Percentiles rank a stretch among this genome's conserved stretches.
phyloP scores from a whole-genome alignment of 2,329 filamentous ascomycete genomes.

The Aaosphaeria pasadenensis region DNA sequence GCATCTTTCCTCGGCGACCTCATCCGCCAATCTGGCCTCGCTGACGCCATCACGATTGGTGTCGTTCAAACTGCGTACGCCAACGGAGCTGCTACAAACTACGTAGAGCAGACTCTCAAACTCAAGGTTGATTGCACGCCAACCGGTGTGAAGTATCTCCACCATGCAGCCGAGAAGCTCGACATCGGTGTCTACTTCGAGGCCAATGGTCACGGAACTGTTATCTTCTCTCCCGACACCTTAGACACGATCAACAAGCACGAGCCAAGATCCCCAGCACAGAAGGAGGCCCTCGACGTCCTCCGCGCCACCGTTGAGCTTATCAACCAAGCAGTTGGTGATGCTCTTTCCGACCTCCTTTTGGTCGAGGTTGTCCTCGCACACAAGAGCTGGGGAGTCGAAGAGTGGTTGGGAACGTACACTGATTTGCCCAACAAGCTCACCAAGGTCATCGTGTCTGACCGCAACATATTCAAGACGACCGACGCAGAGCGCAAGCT shows the following conservation, averaged over 20 bases:
- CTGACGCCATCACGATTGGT: slow-evolving; percentile 80
- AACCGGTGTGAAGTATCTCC: slow-evolving; percentile 95
- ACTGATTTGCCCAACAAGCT: slow-evolving; percentile 91
- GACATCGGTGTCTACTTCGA: slow-evolving; percentile 98
- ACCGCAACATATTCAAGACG: slow-evolving; percentile 86
- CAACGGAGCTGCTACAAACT: slow-evolving; percentile 91
- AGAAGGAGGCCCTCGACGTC: slow-evolving; percentile 83
- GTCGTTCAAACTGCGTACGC: slow-evolving; percentile 98
- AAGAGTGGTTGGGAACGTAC: slow-evolving; percentile 92
- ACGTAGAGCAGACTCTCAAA: slow-evolving; percentile 82
- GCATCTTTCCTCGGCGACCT: slow-evolving; percentile 93
- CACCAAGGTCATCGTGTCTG: slow-evolving; percentile 84
- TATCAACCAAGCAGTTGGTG: slow-evolving; percentile 97
- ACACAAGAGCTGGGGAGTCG: slow-evolving; percentile 86
- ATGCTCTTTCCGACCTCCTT: slow-evolving; percentile 92
- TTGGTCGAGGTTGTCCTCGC: slow-evolving; percentile 95
- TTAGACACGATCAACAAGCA: slow-evolving; percentile 74
- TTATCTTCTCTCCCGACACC: slow-evolving; percentile 87
- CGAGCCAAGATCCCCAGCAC: slow-evolving; percentile 84
- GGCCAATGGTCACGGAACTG: slow-evolving; percentile 95
- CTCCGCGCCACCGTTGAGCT: slow-evolving; percentile 81
- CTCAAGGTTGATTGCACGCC: slow-evolving; percentile 90
- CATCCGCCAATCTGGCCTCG: slow-evolving; percentile 73
- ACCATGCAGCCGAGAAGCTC: slow-evolving; percentile 92
- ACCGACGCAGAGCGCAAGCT: slow-evolving; percentile 90